Base-by-base conservation (phyloP, 1,284 basidiomycete genomes). In the Leccinum pachyderme region DNA sequence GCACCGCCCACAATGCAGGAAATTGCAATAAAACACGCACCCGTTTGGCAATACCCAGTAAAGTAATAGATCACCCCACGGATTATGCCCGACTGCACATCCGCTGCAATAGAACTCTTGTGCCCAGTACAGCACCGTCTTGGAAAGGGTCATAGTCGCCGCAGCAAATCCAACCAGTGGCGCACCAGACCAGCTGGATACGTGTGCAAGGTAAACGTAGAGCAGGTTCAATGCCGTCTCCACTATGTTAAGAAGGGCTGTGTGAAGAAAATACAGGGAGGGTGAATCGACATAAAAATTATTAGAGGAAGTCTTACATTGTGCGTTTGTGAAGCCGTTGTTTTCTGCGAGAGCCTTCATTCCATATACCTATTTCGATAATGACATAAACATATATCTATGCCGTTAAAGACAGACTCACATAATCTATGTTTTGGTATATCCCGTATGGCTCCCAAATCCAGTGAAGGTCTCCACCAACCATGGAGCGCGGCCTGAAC, bases 271-370 rank as follows among this genome's bases (percentile, higher is more conserved):
- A 9, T 12, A 24, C 33, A 47, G 7, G 22, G 13, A 7, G 45
- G 25, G 32, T 24, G 28, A 28, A 24, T 4, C 25, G 24, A 25
- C 6, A 25, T 28, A 9, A 15, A 15, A 52, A 7, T 6, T 7
- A 13, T 1, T 0, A 5, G 18, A 25, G 24, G 29, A 25, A 52
- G 2, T 66, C 82, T 59, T 63, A 91, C 91, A 81, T 75, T 96
- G 93, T 2, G 94, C 93, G 62, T 84, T 90, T 11, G 93, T 86
- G 72, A 96, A 97, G 0, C 94, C 94, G 56, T 88, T 81, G 22
- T 82, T 81, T 1, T 76, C 70, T 56, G 86, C 72, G 45, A 86
- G 77, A 0, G 88, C 81, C 31, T 78, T 77, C 27, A 84, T 62
- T 11, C 91, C 91, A 64, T 97, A 96, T 11, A 91, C 72, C 87